phyloP scores from a whole-genome alignment of 1,284 basidiomycete genomes.

The Cystobasidium sp. region DNA sequence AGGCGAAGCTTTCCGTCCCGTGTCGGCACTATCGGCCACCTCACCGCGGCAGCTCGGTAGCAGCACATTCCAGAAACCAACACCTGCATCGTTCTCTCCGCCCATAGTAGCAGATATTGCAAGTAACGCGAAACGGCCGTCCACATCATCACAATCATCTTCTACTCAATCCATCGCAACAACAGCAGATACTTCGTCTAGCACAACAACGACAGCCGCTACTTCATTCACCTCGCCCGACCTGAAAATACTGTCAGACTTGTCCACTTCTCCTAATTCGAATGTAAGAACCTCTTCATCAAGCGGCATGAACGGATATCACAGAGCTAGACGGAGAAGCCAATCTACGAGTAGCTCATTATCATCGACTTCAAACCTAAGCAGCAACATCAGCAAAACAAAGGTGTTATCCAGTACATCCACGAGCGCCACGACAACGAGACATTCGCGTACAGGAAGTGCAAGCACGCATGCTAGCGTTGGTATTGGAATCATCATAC shows the following conservation, averaged over 20 bases:
- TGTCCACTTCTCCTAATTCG: conserved; percentile 1
- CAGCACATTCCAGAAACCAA: background rate
- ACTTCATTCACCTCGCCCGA: conserved; percentile 25
- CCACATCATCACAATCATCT: conserved; percentile 35
- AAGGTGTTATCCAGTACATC: background rate
- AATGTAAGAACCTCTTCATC: background rate
- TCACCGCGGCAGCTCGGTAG: background rate
- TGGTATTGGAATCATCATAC: conserved; percentile 1
- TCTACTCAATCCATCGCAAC: conserved; percentile 9
- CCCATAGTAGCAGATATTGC: background rate
- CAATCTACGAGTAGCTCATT: conserved; percentile 14
- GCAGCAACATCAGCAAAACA: background rate
- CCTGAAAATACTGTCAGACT: background rate
- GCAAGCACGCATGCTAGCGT: background rate
- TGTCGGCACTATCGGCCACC: background rate
- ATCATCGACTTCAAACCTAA: conserved; percentile 23
- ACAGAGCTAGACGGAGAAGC: conserved; percentile 34
- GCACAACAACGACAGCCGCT: conserved; percentile 4
- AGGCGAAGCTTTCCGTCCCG: background rate
- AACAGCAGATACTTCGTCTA: background rate
- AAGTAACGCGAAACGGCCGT: conserved; percentile 25
- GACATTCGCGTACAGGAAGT: conserved; percentile 1
- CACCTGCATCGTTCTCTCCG: background rate
- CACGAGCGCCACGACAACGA: background rate
- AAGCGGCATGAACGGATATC: conserved; percentile 5